Conservation (phyloP, 805 yeast genomes). For the Pichia scutulata region DNA sequence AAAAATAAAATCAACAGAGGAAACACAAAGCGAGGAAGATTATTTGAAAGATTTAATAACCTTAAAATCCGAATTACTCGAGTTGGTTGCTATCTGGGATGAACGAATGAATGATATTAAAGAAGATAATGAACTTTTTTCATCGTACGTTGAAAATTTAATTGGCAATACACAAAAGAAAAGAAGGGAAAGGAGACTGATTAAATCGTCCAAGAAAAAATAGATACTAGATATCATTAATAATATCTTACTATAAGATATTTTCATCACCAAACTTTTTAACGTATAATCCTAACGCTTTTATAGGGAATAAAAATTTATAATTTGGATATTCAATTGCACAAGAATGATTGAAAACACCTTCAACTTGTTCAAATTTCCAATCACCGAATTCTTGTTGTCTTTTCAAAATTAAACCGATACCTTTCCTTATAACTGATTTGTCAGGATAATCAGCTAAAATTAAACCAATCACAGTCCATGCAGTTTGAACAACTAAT, state of each 20-base stretch:
- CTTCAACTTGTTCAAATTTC: slow-evolving; percentile 79
- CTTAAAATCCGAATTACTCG: slow-evolving; percentile 32
- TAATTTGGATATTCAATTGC: slow-evolving; percentile 96
- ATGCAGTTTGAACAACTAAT: slow-evolving; percentile 81
- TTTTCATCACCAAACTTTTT: slow-evolving; percentile 19
- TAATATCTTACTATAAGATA: background rate
- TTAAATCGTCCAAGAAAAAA: background rate
- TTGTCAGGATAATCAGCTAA: slow-evolving; percentile 74
- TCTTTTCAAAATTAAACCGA: slow-evolving; percentile 51
- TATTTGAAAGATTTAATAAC: slow-evolving; percentile 32
- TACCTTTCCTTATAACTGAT: slow-evolving; percentile 54
- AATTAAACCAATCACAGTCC: slow-evolving; percentile 81
- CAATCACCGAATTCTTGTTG: slow-evolving; percentile 79
- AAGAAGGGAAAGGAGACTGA: slow-evolving; percentile 35
- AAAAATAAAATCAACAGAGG: slow-evolving; percentile 14
- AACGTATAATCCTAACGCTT: slow-evolving; percentile 77
- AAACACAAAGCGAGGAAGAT: slow-evolving; percentile 23
- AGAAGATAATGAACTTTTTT: slow-evolving; percentile 69
- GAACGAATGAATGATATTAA: slow-evolving; percentile 40
- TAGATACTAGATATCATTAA: too few relatives aligned
- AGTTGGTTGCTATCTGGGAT: slow-evolving; percentile 38
- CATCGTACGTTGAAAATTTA: slow-evolving; percentile 80
- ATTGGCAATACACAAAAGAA: slow-evolving; percentile 85
- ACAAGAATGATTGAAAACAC: slow-evolving; percentile 87
- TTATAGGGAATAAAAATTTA: slow-evolving; percentile 80